These are phyloP conservation scores for Penicillium janthinellum DNA, from an alignment of 2,329 filamentous ascomycete genomes.

Conservation along the genomic window DNA sequence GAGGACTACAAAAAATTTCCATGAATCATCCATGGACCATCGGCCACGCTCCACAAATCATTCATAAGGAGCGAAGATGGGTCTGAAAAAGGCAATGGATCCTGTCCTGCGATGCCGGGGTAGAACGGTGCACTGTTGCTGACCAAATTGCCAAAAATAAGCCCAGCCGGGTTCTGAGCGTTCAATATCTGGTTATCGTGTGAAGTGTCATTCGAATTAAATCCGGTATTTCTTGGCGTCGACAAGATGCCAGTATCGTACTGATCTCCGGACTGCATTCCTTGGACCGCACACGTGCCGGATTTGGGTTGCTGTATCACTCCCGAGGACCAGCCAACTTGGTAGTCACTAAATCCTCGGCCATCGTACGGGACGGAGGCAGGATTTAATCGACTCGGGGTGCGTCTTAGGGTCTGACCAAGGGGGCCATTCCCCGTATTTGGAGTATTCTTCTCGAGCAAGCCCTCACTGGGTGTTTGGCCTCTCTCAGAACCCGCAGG, in stretches of 20 bases:
- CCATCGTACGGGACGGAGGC: background rate
- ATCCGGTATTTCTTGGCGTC: background rate
- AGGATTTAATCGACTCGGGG: background rate
- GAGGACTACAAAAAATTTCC: constrained; percentile 23
- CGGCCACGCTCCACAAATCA: constrained; percentile 37
- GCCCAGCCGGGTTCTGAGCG: constrained; percentile 19
- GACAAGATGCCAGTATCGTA: constrained; percentile 6
- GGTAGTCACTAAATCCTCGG: background rate
- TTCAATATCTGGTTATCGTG: background rate
- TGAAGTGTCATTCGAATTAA: background rate
- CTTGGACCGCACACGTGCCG: background rate
- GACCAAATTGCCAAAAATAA: constrained; percentile 24
- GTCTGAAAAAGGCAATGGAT: constrained; percentile 22
- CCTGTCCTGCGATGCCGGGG: constrained; percentile 14
- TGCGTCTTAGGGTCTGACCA: background rate
- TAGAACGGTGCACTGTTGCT: constrained; percentile 16
- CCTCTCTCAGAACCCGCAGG: background rate
- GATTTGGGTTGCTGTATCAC: background rate
- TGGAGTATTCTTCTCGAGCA: background rate
- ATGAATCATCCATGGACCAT: constrained; percentile 38
- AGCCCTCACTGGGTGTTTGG: background rate
- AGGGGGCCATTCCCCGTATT: background rate
- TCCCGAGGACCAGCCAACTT: background rate
- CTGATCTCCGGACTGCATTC: background rate
- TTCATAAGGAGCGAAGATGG: constrained; percentile 22